Conservation (phyloP, 148 eudicot species). For the Talinum fruticosum region DNA sequence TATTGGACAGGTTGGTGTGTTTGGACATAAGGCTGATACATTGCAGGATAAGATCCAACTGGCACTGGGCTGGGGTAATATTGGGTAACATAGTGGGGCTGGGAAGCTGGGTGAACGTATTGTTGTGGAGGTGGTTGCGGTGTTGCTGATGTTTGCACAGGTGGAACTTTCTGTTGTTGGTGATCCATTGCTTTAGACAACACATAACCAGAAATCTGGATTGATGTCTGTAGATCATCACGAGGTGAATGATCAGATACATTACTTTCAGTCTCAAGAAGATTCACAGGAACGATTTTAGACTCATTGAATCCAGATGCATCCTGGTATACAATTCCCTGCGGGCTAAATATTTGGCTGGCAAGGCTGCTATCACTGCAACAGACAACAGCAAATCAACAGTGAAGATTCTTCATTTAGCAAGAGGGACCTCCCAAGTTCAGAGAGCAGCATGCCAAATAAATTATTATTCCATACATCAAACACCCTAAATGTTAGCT, state of each 20-base stretch:
- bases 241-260: constrained; percentile 36
- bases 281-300: constrained; percentile 25
- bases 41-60: constrained; percentile 46
- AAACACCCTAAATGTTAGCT: not conserved
- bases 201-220: constrained; percentile 48
- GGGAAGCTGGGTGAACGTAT: constrained; percentile 37
- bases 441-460: not conserved
- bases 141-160: not conserved
- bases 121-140: constrained; percentile 25
- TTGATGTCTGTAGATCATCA: constrained; percentile 31
- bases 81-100: constrained; percentile 55
- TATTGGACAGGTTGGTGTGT: constrained; percentile 46
- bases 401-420: not conserved
- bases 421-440: not conserved
- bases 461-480: not conserved
- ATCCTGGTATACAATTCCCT: constrained; percentile 49
- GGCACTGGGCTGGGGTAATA: constrained; percentile 44
- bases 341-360: constrained; percentile 45
- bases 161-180: constrained; percentile 34
- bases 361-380: constrained; percentile 60
- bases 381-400: not conserved
- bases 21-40: constrained; percentile 52
- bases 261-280: constrained; percentile 34
- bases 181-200: constrained; percentile 45
- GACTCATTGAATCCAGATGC: constrained; percentile 33